Percentiles rank a stretch among this genome's conserved stretches.
Evolutionary conservation across 1,139 yeast species (phyloP).

Genomic region (Taphrina wiesneri): DNA sequence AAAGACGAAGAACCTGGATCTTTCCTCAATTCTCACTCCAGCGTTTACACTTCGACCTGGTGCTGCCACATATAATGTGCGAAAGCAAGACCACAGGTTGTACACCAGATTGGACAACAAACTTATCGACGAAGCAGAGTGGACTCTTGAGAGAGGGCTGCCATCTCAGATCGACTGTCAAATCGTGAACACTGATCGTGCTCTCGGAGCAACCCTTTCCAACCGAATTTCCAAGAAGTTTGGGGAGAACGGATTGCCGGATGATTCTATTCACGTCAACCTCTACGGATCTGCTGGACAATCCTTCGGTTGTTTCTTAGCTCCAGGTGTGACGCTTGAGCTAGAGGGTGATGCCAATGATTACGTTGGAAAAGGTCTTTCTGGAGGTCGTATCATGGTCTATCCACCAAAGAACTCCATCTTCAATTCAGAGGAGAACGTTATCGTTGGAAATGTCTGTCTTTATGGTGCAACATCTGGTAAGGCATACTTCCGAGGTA

Average conservation of each 20-base stretch:
- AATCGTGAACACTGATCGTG: constrained; percentile 93
- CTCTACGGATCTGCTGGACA: constrained; percentile 95
- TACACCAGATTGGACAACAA: constrained; percentile 94
- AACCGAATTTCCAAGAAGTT: constrained; percentile 89
- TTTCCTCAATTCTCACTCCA: constrained; percentile 91
- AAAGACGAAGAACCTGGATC: constrained; percentile 87
- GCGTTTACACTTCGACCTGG: constrained; percentile 98
- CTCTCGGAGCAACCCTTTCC: constrained; percentile 90
- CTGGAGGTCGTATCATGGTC: constrained; percentile 90
- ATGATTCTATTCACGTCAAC: constrained; percentile 92
- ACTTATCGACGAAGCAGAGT: constrained; percentile 91
- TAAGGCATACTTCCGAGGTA: constrained; percentile 88
- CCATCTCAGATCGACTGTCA: constrained; percentile 93
- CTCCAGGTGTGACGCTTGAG: constrained; percentile 92
- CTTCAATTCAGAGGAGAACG: constrained; percentile 94
- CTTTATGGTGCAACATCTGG: constrained; percentile 98
- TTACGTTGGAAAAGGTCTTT: constrained; percentile 94
- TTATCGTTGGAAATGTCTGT: constrained; percentile 95
- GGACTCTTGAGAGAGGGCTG: constrained; percentile 87
- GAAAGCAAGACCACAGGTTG: constrained; percentile 91
- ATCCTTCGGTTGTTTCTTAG: constrained; percentile 96
- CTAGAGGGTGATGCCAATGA: constrained; percentile 97
- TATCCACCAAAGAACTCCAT: constrained; percentile 83
- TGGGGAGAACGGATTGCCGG: constrained; percentile 92
- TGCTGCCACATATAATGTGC: constrained; percentile 87